A percentile compares a stretch with the other conserved stretches of the same genome.
Evolutionary conservation across 2,329 filamentous ascomycete genomes (phyloP).

Genomic region (Apiospora rasikravindrae): DNA sequence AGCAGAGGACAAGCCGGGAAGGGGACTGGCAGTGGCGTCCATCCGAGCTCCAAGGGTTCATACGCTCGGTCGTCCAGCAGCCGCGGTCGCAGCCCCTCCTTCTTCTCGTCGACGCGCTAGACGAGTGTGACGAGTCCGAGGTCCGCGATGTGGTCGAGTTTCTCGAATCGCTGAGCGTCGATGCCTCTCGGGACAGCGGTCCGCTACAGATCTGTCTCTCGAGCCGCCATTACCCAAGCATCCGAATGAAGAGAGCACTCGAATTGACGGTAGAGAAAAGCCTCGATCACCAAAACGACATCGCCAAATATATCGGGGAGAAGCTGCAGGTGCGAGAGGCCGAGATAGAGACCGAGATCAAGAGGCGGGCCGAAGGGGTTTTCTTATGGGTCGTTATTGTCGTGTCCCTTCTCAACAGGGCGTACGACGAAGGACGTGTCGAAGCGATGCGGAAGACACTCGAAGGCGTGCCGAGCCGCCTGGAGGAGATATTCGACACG

Average conservation of each 20-base stretch:
- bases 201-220: conserved; percentile 17
- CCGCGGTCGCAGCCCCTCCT: not conserved
- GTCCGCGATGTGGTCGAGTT: conserved; percentile 1
- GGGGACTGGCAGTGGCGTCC: conserved; percentile 1
- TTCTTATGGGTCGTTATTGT: conserved; percentile 47
- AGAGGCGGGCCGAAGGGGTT: conserved; percentile 41
- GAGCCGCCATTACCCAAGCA: conserved; percentile 19
- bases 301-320: not conserved
- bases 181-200: not conserved
- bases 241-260: conserved; percentile 19
- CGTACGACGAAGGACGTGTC: conserved; percentile 23
- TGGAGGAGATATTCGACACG: conserved; percentile 24
- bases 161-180: not conserved
- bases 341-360: conserved; percentile 11
- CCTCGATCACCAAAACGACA: not conserved
- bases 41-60: not conserved
- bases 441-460: conserved; percentile 18
- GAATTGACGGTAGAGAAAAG: not conserved
- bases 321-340: conserved; percentile 13
- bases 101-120: conserved; percentile 20
- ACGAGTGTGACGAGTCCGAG: conserved; percentile 19
- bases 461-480: conserved; percentile 22
- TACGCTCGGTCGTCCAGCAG: not conserved
- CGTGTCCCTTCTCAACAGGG: conserved; percentile 29
- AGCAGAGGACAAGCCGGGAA: conserved; percentile 10